Base-by-base conservation (phyloP, 148 eudicot species). In the Nepenthes gracilis region DNA sequence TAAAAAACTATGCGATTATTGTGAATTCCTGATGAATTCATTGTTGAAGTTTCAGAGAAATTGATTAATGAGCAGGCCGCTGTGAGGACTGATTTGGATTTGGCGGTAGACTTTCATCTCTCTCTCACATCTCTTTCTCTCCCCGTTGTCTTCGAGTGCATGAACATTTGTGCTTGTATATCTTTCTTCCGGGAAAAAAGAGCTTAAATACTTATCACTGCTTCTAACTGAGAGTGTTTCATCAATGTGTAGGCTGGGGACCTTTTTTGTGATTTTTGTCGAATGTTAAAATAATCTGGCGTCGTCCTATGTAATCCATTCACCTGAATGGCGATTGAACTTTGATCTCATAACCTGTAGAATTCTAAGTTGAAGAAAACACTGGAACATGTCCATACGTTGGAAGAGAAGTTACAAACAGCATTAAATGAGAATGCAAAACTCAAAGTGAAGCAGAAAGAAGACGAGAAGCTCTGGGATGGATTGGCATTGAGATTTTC, bases 1-100 rank as follows among this genome's bases (percentile, higher is more conserved):
- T 54, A 10, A 59, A 5, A 43, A 43, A 4, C 47, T 56, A 1
- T n/a, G 47, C 35, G 33, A 11, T 52, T 60, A 34, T 51, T 53
- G 52, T 47, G 40, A 57, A 32, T 64, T 61, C 2, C 14, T 36
- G 47, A 58, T 6, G 67, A 63, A 59, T 48, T 33, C 64, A 35
- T 33, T 57, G 11, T 65, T 8, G 1, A 45, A 47, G 71, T 73
- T 67, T 15, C 87, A 93, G 98, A 88, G 78, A 86, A 88, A 81
- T 61, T 93, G 77, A 87, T 86, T n/a, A 86, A 80, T 58, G 98
- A 93, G 58, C 98, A 93, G 74, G 98, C 95, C 55, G 82, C 87
- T 54, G 84, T 90, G 61, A 84, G 76, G 75, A 82, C 91, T 48
- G 91, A 84, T 65, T 90, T 88, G 10, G 88, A 86, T 63, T 70